phyloP scores from a whole-genome alignment of 257 asterid species.

The Ophiorrhiza pumila region DNA sequence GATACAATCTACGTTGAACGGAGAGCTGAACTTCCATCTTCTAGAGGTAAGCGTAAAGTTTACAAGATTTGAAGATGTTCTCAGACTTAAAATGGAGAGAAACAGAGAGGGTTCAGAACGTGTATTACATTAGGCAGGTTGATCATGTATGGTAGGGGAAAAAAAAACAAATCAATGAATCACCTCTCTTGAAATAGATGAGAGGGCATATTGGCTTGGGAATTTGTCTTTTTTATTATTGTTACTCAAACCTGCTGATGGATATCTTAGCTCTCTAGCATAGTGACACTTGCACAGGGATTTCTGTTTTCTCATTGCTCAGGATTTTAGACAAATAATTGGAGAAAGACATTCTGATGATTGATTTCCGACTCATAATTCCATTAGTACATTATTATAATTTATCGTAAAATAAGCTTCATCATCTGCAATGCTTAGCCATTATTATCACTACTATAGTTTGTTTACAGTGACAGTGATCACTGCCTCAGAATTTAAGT shows the following conservation, averaged over 20 bases:
- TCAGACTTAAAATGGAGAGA: not conserved
- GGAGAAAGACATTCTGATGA: not conserved
- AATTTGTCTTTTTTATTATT: not conserved
- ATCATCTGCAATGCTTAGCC: conserved; percentile 5
- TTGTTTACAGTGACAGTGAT: not conserved
- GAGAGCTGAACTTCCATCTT: not conserved
- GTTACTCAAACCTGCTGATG: not conserved
- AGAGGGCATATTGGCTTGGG: not conserved
- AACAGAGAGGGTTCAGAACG: not conserved
- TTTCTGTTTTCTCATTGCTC: not conserved
- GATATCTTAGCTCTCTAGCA: not conserved
- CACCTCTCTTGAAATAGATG: not conserved
- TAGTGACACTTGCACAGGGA: not conserved
- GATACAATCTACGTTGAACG: not conserved
- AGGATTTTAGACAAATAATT: conserved; percentile 1
- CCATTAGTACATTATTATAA: conserved; percentile 14
- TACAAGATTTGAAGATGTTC: not conserved
- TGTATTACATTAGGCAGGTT: not conserved
- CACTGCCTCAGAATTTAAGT: not conserved
- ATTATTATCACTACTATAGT: not conserved
- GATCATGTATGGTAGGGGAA: not conserved
- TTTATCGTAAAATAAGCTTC: conserved; percentile 13
- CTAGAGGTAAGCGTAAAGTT: not conserved
- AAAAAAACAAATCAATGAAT: too few species aligned
- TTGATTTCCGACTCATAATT: conserved; percentile 12